Evolutionary conservation across 345 rosid species (phyloP), one percentile per base, ranked within the genome.

Genomic region (Citrus inodora): DNA sequence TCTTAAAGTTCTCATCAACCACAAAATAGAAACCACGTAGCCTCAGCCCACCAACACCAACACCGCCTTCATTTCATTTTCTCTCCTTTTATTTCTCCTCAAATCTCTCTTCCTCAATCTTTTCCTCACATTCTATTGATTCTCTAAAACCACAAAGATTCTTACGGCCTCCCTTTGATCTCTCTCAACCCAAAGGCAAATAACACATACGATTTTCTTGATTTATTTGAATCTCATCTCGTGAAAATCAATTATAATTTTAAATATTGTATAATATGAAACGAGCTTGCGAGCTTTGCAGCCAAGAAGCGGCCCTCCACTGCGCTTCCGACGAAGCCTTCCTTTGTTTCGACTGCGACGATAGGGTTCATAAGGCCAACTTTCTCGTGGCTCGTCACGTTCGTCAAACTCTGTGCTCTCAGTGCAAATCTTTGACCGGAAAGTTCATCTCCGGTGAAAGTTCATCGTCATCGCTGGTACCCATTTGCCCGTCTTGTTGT

Each of bases 351-450:
- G 55, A 38, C 51, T 88, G 91, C 81, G 88, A 88, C 73, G 32
- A 80, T 63, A 58, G 71, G 42, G 91, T 88, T 65, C 89, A 88
- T 75, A 46, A 69, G 11, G 87, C 88, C 28, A 88, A 88, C 85
- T 88, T 88, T 78, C 87, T 88, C 75, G 89, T 87, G 14, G 86
- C 89, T n/a, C 91, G 86, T 37, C 92, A 85, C 71, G 21, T 83
- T 61, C 86, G 88, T 46, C 53, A 48, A 32, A 6, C 75, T 25
- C n/a, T 88, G 62, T 88, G 86, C 79, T 56, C 53, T 30, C 16
- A 19, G 53, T 78, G 87, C 58, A 37, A 61, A 16, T 79, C 64
- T 27, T 68, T 76, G 42, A 35, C 85, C 61, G 76, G 67, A 7
- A 14, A 5, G 35, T n/a, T 70, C 77, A 4, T 78, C 73, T 76